A percentile compares a stretch with the other conserved stretches of the same genome.
Evolutionary conservation across 2,329 filamentous ascomycete genomes (phyloP).

Genomic region (Pseudovirgaria hyperparasitica): DNA sequence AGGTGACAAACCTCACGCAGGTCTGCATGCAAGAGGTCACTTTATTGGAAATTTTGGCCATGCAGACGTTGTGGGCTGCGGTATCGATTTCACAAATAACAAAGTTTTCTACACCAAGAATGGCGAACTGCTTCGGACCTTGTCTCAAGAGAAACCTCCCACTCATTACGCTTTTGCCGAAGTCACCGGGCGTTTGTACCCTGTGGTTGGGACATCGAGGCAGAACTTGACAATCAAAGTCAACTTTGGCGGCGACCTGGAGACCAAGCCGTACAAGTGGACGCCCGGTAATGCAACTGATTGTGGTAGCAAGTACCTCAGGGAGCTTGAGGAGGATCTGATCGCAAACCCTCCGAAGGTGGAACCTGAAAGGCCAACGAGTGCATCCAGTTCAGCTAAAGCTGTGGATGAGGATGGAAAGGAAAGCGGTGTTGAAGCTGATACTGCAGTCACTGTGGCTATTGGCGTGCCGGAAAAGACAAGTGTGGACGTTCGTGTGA

Average conservation of each 20-base stretch:
- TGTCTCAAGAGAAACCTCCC: background rate
- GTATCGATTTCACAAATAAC: constrained; percentile 2
- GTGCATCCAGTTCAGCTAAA: too few species aligned
- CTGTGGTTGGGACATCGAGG: background rate
- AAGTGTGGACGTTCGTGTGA: too few species aligned
- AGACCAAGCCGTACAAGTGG: constrained; percentile 3
- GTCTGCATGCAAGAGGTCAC: background rate
- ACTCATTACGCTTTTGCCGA: background rate
- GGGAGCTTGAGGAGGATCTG: background rate
- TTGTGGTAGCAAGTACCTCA: too few species aligned
- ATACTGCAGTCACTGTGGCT: too few species aligned
- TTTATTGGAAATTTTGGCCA: constrained; percentile 2
- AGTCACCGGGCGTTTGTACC: constrained; percentile 1
- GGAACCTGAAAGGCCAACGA: too few species aligned
- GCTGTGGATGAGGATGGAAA: too few species aligned
- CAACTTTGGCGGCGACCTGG: constrained; percentile 1
- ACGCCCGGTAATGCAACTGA: background rate
- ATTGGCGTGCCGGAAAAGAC: too few species aligned
- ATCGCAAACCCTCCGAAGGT: too few species aligned
- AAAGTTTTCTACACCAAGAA: constrained; percentile 4
- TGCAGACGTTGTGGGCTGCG: constrained; percentile 5
- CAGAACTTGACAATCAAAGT: background rate
- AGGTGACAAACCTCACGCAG: too few species aligned
- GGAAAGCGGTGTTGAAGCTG: too few species aligned
- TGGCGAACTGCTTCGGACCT: constrained; percentile 1